Base-by-base conservation (phyloP, 2,329 filamentous ascomycete species). In the Chalara sp. region DNA sequence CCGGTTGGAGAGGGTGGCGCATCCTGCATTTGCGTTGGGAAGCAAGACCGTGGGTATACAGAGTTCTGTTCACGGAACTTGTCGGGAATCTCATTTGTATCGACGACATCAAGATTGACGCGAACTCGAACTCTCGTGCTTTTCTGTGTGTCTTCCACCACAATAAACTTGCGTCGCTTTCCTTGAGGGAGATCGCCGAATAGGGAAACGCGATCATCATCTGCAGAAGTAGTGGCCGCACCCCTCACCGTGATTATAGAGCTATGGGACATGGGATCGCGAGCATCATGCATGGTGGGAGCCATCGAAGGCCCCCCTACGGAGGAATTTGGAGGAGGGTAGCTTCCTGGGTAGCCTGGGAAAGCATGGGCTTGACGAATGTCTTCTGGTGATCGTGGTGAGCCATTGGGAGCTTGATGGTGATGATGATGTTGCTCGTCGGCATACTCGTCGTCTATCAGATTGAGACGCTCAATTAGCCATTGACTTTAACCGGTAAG, bases 1-100 rank as follows among this genome's bases (percentile, higher is more conserved):
- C 86, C 86, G 0, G 84, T 84, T 1, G 87, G 83, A 48, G 83
- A 87, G 0, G 87, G 85, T 10, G 89, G 86, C 6, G 87, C 87
- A 53, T 84, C 87, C 64, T 92, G 89, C 89, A 96, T 95, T 71
- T 96, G 89, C 42, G 89, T 83, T 1, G 91, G 89, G 66, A 93
- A 96, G 71, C 92, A 97, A 51, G 88, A 91, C 45, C 90, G 86
- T 6, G 91, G 92, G 63, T 85, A 97, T 2, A 97, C 91, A 7
- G 88, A 89, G 61, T 92, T 92, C 50, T 81, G 83, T 70, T 90
- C 90, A 58, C 92, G 87, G 72, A 96, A 96, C 12, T 89, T 93
- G 68, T 97, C 92, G 1, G 92, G 92, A 64, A 97, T 95, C 69
- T 97, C 92, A 63, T 91, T 86, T 73, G 93, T 95, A 66, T 96